A percentile compares a stretch with the other conserved stretches of the same genome.
Evolutionary conservation across 306 rosid species (phyloP).

Genomic region (Malus sieversii): DNA sequence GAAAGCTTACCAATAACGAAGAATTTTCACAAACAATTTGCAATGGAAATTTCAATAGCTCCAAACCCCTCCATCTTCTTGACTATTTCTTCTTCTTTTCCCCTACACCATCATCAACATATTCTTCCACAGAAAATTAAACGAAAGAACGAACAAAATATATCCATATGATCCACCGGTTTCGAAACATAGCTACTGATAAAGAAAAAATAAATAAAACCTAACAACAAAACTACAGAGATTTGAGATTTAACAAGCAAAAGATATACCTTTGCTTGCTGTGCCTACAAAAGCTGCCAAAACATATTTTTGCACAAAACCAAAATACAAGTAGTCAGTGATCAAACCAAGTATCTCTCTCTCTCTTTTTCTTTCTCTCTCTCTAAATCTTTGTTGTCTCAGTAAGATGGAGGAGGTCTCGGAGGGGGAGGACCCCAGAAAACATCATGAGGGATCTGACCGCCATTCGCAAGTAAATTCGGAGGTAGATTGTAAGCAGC

Average conservation of each 20-base stretch:
- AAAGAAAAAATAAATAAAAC: background rate
- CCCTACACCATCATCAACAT: slow-evolving; percentile 1
- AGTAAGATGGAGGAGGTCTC: slow-evolving; percentile 53
- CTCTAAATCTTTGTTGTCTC: background rate
- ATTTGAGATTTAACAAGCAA: slow-evolving; percentile 8
- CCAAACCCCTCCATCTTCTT: slow-evolving; percentile 10
- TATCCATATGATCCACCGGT: slow-evolving; percentile 3
- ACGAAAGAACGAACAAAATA: slow-evolving; percentile 16
- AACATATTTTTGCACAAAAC: slow-evolving; percentile 15
- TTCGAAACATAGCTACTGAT: background rate
- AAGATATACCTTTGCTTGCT: slow-evolving; percentile 27
- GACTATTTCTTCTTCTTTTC: slow-evolving; percentile 8
- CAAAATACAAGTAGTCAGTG: background rate
- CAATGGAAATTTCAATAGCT: slow-evolving; percentile 18
- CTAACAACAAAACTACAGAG: slow-evolving; percentile 6
- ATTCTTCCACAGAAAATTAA: background rate
- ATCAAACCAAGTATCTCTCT: background rate
- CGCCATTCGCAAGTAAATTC: slow-evolving; percentile 47
- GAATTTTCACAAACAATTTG: slow-evolving; percentile 1
- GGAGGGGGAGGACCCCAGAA: slow-evolving; percentile 62
- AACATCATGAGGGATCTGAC: slow-evolving; percentile 60
- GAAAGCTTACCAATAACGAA: background rate
- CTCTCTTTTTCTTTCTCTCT: background rate
- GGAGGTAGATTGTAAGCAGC: slow-evolving; percentile 54
- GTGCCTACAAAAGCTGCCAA: slow-evolving; percentile 32